A percentile compares a stretch with the other conserved stretches of the same genome.
Evolutionary conservation across 495 filamentous ascomycete species (phyloP).

Genomic region (Podospora anserina): DNA sequence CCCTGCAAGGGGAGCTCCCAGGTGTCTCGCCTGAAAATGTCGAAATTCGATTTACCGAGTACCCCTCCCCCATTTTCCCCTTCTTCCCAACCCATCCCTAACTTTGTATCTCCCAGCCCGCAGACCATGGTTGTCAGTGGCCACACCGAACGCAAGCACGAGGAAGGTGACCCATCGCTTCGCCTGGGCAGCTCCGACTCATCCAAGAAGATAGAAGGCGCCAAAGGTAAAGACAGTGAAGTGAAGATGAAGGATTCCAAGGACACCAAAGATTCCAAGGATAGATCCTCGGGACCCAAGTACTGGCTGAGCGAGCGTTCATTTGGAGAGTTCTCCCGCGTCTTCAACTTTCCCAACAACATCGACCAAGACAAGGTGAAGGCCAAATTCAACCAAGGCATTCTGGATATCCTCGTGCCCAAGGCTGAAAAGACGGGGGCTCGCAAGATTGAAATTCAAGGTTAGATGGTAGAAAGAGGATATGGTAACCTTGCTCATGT

Average conservation of each 20-base stretch:
- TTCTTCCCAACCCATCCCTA: too few species aligned
- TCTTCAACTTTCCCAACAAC: constrained; percentile 72
- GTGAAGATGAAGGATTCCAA: constrained; percentile 7
- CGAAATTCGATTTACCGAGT: constrained; percentile 79
- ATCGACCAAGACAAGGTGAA: constrained; percentile 79
- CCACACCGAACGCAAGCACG: constrained; percentile 56
- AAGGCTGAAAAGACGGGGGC: constrained; percentile 58
- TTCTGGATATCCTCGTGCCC: constrained; percentile 68
- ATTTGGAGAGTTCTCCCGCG: constrained; percentile 74
- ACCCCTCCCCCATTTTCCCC: too few species aligned
- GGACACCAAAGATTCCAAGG: constrained; percentile 5
- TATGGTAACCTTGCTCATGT: too few species aligned
- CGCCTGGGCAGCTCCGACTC: constrained; percentile 13
- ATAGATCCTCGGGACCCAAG: constrained; percentile 38
- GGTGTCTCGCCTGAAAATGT: constrained; percentile 77
- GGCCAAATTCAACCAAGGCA: constrained; percentile 60
- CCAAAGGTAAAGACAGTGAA: constrained; percentile 13
- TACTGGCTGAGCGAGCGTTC: constrained; percentile 84
- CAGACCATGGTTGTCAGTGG: constrained; percentile 74
- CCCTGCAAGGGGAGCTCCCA: constrained; percentile 85
- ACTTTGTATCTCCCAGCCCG: constrained; percentile 20
- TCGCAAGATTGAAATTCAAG: constrained; percentile 23
- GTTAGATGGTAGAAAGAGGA: neutral
- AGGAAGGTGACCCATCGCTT: constrained; percentile 38
- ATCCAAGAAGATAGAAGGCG: constrained; percentile 27